phyloP scores from a whole-genome alignment of 768 basidiomycete genomes.

The Candolleomyces aberdarensis region DNA sequence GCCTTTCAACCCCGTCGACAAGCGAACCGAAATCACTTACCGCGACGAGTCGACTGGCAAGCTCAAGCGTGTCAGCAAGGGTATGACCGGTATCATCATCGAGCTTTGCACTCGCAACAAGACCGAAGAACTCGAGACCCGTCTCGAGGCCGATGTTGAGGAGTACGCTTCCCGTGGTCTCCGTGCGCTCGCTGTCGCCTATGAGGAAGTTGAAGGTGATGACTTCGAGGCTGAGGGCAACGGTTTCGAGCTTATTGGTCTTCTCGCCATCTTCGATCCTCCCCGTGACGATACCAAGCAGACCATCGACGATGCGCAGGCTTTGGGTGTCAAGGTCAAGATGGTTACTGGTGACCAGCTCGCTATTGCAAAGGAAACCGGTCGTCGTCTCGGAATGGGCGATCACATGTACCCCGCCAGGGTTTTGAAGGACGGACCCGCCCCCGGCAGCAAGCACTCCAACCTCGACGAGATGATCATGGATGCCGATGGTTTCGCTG shows the following conservation, averaged over 20 bases:
- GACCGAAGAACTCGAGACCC: constrained; percentile 86
- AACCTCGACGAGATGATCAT: constrained; percentile 97
- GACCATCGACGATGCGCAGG: constrained; percentile 95
- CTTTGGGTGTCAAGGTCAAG: constrained; percentile 97
- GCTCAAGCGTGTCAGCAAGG: constrained; percentile 98
- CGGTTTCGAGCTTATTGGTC: constrained; percentile 96
- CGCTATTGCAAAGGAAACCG: constrained; percentile 98
- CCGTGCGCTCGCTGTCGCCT: constrained; percentile 94
- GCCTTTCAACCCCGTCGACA: constrained; percentile 99
- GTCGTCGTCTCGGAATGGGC: constrained; percentile 94
- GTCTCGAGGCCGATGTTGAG: constrained; percentile 91
- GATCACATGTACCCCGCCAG: constrained; percentile 99
- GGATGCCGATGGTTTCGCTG: constrained; percentile 98
- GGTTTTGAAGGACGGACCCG: constrained; percentile 96
- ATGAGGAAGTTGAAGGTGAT: constrained; percentile 86
- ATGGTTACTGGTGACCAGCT: constrained; percentile 99
- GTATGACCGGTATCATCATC: constrained; percentile 98
- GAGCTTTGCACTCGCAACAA: constrained; percentile 97
- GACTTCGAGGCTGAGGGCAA: constrained; percentile 86
- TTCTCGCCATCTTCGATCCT: constrained; percentile 96
- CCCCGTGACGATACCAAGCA: constrained; percentile 98
- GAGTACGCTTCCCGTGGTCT: constrained; percentile 96
- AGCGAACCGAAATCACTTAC: constrained; percentile 98
- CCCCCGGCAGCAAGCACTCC: constrained; percentile 77
- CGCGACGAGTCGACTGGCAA: constrained; percentile 88